Conservation (phyloP, 192 early-diverging fungal species). For the Hyaloraphidium curvatum region DNA sequence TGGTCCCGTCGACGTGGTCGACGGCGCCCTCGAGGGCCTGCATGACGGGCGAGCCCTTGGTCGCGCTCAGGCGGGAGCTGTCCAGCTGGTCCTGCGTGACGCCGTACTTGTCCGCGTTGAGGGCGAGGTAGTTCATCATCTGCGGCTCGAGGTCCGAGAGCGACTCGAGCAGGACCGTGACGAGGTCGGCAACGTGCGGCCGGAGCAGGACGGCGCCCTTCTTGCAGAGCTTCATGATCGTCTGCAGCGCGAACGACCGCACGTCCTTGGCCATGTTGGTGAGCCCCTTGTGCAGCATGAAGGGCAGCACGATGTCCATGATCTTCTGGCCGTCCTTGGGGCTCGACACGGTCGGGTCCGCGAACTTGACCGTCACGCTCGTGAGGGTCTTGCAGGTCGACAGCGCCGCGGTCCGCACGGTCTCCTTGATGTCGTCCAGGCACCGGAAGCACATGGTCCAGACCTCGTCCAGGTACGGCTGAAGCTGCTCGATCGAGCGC, state of each 20-base stretch:
- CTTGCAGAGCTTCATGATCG: slow-evolving; percentile 67
- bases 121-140: slow-evolving; percentile 65
- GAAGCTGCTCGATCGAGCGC: slow-evolving; percentile 39
- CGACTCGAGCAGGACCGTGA: slow-evolving; percentile 61
- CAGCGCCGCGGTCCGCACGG: slow-evolving; percentile 64
- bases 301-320: slow-evolving; percentile 68
- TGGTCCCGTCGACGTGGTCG: slow-evolving; percentile 49
- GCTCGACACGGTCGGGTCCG: slow-evolving; percentile 46
- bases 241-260: slow-evolving; percentile 53
- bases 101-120: slow-evolving; percentile 70
- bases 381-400: slow-evolving; percentile 59
- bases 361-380: slow-evolving; percentile 63
- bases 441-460: slow-evolving; percentile 84
- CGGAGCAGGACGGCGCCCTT: slow-evolving; percentile 51
- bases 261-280: slow-evolving; percentile 72
- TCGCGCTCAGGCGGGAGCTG: slow-evolving; percentile 50
- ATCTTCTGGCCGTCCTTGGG: slow-evolving; percentile 43
- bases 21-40: slow-evolving; percentile 64
- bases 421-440: slow-evolving; percentile 88
- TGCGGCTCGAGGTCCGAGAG: slow-evolving; percentile 57
- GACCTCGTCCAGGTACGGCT: slow-evolving; percentile 54
- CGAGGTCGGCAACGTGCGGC: slow-evolving; percentile 47
- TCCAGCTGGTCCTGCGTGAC: slow-evolving; percentile 79
- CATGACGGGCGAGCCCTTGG: slow-evolving; percentile 87
- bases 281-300: slow-evolving; percentile 56